Percentiles rank a stretch among this genome's conserved stretches.
phyloP scores from a whole-genome alignment of 768 basidiomycete species.

The Trametes villosa region DNA sequence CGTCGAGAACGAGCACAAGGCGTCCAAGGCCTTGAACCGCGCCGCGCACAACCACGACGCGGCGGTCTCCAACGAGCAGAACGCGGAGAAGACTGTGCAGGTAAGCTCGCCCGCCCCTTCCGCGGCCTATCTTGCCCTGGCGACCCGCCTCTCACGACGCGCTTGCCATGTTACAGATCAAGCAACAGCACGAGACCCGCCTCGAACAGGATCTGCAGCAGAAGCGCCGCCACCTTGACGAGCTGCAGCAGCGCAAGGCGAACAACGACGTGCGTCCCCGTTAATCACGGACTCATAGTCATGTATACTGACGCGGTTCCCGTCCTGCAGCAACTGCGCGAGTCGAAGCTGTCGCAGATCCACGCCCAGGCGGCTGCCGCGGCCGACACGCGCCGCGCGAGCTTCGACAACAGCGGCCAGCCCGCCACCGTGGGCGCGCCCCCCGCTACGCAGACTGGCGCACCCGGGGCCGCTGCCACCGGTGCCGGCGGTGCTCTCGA shows the following conservation, averaged over 20 bases:
- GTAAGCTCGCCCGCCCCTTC: slow-evolving; percentile 35
- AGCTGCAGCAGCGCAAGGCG: slow-evolving; percentile 34
- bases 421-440: neutral
- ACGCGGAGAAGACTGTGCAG: slow-evolving; percentile 49
- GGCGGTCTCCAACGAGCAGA: slow-evolving; percentile 46
- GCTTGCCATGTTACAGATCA: slow-evolving; percentile 23
- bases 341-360: slow-evolving; percentile 31
- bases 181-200: slow-evolving; percentile 31
- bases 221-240: slow-evolving; percentile 30
- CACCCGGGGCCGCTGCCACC: neutral
- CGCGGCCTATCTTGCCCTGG: neutral
- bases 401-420: slow-evolving; percentile 2
- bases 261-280: slow-evolving; percentile 33
- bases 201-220: slow-evolving; percentile 31
- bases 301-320: neutral
- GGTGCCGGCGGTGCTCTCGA: neutral
- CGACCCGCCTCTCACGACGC: neutral
- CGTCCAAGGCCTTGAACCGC: slow-evolving; percentile 54
- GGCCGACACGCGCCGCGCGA: slow-evolving; percentile 17
- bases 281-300: neutral
- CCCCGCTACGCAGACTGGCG: neutral
- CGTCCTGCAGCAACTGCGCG: slow-evolving; percentile 25
- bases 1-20: slow-evolving; percentile 53
- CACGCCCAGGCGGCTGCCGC: slow-evolving; percentile 29
- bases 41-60: slow-evolving; percentile 57